These are phyloP conservation scores for Ettlia oleoabundans DNA, from an alignment of 139 green algal species.

Conservation along the genomic window DNA sequence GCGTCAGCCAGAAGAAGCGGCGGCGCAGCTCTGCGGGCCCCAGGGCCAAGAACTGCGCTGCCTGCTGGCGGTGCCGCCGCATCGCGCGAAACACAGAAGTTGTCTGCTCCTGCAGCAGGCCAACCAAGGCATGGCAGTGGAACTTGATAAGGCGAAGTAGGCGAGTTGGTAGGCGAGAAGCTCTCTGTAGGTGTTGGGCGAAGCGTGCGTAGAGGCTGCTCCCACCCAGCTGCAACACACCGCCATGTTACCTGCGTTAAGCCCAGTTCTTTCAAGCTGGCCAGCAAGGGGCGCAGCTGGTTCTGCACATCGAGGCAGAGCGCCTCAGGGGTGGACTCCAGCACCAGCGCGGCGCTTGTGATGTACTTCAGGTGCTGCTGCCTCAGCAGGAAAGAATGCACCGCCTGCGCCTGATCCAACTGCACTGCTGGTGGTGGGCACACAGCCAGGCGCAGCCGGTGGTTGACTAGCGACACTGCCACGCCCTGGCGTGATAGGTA, in stretches of 20 bases:
- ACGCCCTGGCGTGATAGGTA: constrained; percentile 21
- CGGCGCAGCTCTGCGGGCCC: constrained; percentile 11
- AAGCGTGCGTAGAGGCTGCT: too few relatives aligned
- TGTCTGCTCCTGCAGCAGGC: constrained; percentile 15
- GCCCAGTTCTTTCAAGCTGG: constrained; percentile 1
- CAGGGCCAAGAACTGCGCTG: constrained; percentile 6
- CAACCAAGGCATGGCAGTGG: too few relatives aligned
- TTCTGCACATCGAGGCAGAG: constrained; percentile 8
- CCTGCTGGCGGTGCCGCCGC: neutral
- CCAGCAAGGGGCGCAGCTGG: constrained; percentile 25
- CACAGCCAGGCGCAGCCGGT: constrained; percentile 5
- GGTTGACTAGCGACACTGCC: constrained; percentile 13
- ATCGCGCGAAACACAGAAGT: constrained; percentile 19
- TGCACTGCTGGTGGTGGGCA: neutral
- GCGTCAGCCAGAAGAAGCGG: constrained; percentile 26
- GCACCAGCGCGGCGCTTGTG: constrained; percentile 11
- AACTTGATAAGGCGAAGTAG: too few relatives aligned
- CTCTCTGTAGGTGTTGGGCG: too few relatives aligned
- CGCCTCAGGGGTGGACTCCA: constrained; percentile 15
- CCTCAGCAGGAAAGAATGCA: constrained; percentile 16
- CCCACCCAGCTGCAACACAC: neutral
- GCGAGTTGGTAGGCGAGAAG: too few relatives aligned
- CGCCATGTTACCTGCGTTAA: neutral
- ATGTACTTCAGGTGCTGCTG: constrained; percentile 29
- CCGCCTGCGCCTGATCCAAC: constrained; percentile 16